These are phyloP conservation scores for Lodderomyces beijingensis DNA, from an alignment of 1,139 yeast genomes.

Conservation along the genomic window DNA sequence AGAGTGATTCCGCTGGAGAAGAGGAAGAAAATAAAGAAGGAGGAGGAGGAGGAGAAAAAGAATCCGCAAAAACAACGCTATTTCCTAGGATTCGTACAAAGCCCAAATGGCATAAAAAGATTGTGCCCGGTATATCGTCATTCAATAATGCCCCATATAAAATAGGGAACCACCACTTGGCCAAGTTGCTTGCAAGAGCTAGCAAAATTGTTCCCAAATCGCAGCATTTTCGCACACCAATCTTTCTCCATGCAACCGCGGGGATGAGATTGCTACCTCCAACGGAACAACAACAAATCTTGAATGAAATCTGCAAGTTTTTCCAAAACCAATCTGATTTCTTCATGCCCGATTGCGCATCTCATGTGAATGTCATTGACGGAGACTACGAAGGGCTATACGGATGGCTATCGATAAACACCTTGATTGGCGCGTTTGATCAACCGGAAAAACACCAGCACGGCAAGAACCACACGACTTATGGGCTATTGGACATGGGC, in stretches of 20 bases:
- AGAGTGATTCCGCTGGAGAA: constrained; percentile 8
- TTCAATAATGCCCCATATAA: constrained; percentile 48
- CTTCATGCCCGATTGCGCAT: constrained; percentile 50
- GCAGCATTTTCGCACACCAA: constrained; percentile 69
- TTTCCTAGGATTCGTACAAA: constrained; percentile 44
- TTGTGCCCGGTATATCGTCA: constrained; percentile 65
- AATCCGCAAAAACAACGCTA: constrained; percentile 5
- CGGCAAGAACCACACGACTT: constrained; percentile 54
- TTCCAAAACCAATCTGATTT: constrained; percentile 51
- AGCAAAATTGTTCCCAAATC: constrained; percentile 58
- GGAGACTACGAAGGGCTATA: constrained; percentile 79
- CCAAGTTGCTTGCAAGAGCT: constrained; percentile 52
- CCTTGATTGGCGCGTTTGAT: constrained; percentile 58
- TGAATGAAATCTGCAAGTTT: constrained; percentile 54
- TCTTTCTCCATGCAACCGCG: constrained; percentile 76
- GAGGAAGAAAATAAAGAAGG: constrained; percentile 4
- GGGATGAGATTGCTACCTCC: constrained; percentile 70
- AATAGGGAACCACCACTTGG: constrained; percentile 58
- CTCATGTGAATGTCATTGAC: constrained; percentile 65
- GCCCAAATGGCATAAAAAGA: constrained; percentile 54
- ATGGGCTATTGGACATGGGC: constrained; percentile 81
- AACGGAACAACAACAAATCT: constrained; percentile 46
- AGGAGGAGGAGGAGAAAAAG: too few species aligned
- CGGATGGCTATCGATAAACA: constrained; percentile 79
- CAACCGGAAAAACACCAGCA: constrained; percentile 44